Conservation (phyloP, 2,329 filamentous ascomycete species). For the Phialemoniopsis sp. region DNA sequence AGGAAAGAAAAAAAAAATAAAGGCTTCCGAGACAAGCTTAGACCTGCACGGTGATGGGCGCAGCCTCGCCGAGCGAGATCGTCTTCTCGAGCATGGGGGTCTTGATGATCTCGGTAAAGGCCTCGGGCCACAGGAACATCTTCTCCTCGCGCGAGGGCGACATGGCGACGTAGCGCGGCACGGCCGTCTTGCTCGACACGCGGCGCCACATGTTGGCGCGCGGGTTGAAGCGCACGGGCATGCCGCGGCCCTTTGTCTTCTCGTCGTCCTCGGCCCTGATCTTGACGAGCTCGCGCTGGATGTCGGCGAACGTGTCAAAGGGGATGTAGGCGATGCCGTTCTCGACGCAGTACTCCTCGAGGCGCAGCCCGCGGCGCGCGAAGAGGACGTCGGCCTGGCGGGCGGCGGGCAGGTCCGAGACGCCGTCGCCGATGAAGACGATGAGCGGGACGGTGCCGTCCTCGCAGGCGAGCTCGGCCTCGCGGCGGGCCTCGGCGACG, state of each 20-base stretch:
- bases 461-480: constrained; percentile 48
- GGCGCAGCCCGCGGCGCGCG: constrained; percentile 56
- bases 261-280: constrained; percentile 56
- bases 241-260: constrained; percentile 55
- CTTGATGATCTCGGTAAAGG: constrained; percentile 41
- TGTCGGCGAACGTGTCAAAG: constrained; percentile 64
- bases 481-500: constrained; percentile 55
- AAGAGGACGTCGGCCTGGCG: constrained; percentile 65
- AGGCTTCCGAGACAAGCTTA: no score
- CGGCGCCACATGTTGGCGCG: constrained; percentile 65
- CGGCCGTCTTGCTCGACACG: constrained; percentile 52
- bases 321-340: constrained; percentile 55
- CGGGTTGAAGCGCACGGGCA: constrained; percentile 61
- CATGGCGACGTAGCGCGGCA: constrained; percentile 25
- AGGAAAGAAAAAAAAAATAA: no score
- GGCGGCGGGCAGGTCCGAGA: constrained; percentile 63
- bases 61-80: neutral
- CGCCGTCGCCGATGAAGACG: constrained; percentile 67
- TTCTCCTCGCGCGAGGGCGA: constrained; percentile 52
- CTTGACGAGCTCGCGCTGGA: constrained; percentile 54
- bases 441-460: constrained; percentile 62
- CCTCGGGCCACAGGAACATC: constrained; percentile 60
- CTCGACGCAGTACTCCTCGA: constrained; percentile 64
- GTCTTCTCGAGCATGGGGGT: neutral
- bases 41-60: no score